These are phyloP conservation scores for Tricladium varicosporioides DNA, from an alignment of 2,329 filamentous ascomycete genomes.

Conservation along the genomic window DNA sequence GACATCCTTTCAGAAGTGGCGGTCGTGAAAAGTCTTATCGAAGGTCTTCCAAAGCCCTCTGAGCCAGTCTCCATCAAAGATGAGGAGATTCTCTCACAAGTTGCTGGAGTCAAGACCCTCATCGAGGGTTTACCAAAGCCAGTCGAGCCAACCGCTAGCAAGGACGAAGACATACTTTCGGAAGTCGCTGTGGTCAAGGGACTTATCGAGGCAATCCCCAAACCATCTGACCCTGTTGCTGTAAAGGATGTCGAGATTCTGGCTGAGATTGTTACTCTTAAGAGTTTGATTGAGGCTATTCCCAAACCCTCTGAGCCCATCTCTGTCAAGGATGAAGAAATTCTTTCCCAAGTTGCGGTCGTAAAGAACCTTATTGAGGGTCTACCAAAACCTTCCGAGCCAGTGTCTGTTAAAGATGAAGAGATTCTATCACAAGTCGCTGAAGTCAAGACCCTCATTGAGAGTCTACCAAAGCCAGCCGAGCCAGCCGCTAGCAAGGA, in stretches of 20 bases:
- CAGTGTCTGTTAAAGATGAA: conserved; percentile 8
- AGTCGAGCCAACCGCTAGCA: background rate
- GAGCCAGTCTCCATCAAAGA: background rate
- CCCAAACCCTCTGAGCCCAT: background rate
- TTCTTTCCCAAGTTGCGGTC: conserved; percentile 2
- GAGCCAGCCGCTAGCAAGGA: conserved; percentile 10
- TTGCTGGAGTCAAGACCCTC: background rate
- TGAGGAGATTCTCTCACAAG: background rate
- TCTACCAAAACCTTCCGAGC: conserved; percentile 2
- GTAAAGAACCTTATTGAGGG: conserved; percentile 11
- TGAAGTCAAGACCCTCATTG: conserved; percentile 5
- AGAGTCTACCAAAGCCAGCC: conserved; percentile 9
- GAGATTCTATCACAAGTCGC: conserved; percentile 12
- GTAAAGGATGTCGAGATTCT: background rate
- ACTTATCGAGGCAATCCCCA: conserved; percentile 1
- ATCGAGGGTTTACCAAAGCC: background rate
- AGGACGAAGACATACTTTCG: conserved; percentile 10
- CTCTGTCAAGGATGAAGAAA: conserved; percentile 5
- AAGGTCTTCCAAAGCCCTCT: background rate
- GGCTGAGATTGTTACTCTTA: background rate
- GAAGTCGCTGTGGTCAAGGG: conserved; percentile 6
- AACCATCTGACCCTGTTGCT: background rate
- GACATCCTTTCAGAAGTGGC: conserved; percentile 1
- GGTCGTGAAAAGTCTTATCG: conserved; percentile 4
- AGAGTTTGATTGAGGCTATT: background rate